Base-by-base conservation (phyloP, 1,284 basidiomycete species). In the Tetrapyrgos nigripes region DNA sequence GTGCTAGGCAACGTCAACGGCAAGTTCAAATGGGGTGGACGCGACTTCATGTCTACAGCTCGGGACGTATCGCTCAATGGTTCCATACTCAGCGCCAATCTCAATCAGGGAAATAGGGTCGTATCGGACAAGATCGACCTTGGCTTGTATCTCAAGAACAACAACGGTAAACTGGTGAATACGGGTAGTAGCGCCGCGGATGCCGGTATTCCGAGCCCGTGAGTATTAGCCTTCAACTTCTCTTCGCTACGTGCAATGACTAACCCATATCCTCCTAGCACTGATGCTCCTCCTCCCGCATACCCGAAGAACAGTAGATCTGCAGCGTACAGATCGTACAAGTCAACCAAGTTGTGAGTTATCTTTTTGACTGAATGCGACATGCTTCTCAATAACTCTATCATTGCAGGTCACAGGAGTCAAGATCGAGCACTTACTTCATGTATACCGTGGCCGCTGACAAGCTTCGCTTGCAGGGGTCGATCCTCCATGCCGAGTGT, bases 401-500 rank as follows among this genome's bases (percentile, higher is more conserved):
- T n/a, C 28, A 24, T 10, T 8, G 26, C 26, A 43, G 31, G 35
- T 17, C 35, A 10, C 44, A 43, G 17, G 19, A 44, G 13, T 44
- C 28, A 3, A 43, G 53, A 47, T 55, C 53, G 2, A 33, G 44
- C 37, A 33, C 1, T 33, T 55, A 24, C 28, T 55, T 55, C 53
- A 55, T 33, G 45, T 47, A 35, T 28, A 47, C 28, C 28, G 24
- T 55, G 35, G 10, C 19, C 21, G 55, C 23, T 2, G 27, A 26
- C 8, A 21, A 8, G 14, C 17, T 57, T 13, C 55, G 55, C 26
- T 44, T 57, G 48, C 26, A 27, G 5, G 43, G 43, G 10, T 50
- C 48, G 14, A 14, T 51, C n/a, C 48, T 57, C 9, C 48, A 54
- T 28, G 55, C 55, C 10, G 37, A 50, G 21, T 50, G 47, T 44